These are phyloP conservation scores for Termitomyces sp. DNA, from an alignment of 768 basidiomycete genomes.

Conservation along the genomic window DNA sequence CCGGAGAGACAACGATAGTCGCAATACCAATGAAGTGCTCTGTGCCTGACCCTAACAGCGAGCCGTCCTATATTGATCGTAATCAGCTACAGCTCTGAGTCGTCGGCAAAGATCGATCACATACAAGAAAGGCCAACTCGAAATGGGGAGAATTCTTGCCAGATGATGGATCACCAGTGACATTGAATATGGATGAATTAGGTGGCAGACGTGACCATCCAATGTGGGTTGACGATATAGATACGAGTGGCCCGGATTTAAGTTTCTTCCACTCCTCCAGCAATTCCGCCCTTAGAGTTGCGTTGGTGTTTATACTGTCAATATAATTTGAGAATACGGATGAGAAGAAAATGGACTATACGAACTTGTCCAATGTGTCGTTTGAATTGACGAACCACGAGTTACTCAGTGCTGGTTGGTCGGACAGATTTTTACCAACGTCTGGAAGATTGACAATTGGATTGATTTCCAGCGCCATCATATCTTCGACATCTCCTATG, in stretches of 20 bases:
- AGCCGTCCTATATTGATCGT: neutral
- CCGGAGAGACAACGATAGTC: slow-evolving; percentile 3
- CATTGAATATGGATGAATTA: slow-evolving; percentile 12
- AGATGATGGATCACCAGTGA: slow-evolving; percentile 22
- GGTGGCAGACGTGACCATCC: slow-evolving; percentile 19
- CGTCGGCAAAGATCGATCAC: neutral
- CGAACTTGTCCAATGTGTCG: slow-evolving; percentile 15
- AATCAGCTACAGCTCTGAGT: neutral
- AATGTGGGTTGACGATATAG: slow-evolving; percentile 15
- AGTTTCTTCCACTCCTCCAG: slow-evolving; percentile 16
- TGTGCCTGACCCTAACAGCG: neutral
- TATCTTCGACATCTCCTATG: slow-evolving; percentile 24
- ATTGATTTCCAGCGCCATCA: slow-evolving; percentile 19
- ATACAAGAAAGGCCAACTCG: neutral
- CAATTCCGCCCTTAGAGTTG: slow-evolving; percentile 11
- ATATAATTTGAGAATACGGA: neutral
- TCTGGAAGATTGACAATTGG: slow-evolving; percentile 21
- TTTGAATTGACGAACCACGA: slow-evolving; percentile 25
- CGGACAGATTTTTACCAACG: slow-evolving; percentile 26
- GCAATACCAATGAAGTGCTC: neutral
- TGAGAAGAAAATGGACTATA: neutral
- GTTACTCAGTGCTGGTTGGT: slow-evolving; percentile 20
- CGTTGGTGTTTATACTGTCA: slow-evolving; percentile 5
- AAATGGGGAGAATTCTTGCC: slow-evolving; percentile 18
- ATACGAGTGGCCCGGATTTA: slow-evolving; percentile 19